A percentile compares a stretch with the other conserved stretches of the same genome.
Conservation (phyloP, 2,329 filamentous ascomycete species). For the Pseudogymnoascus sp. region DNA sequence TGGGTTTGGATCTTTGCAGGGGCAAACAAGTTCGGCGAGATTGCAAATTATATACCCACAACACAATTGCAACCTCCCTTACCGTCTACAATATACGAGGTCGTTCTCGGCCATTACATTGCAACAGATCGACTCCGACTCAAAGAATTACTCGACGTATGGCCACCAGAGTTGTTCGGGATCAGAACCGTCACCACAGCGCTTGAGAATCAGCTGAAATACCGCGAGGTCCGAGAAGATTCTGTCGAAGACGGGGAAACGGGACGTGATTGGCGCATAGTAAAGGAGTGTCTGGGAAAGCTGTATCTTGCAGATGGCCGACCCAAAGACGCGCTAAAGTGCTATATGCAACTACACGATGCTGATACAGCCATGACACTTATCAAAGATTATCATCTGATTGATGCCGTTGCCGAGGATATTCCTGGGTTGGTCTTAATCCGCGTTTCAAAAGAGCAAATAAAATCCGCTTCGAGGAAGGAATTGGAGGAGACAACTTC, state of each 20-base stretch:
- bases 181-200: constrained; percentile 67
- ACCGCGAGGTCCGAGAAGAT: constrained; percentile 66
- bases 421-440: constrained; percentile 83
- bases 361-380: constrained; percentile 81
- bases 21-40: constrained; percentile 80
- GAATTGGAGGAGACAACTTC: constrained; percentile 75
- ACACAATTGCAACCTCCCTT: constrained; percentile 72
- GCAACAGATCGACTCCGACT: constrained; percentile 68
- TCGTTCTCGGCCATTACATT: constrained; percentile 84
- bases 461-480: constrained; percentile 54
- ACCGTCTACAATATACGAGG: constrained; percentile 76
- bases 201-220: constrained; percentile 75
- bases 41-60: constrained; percentile 74
- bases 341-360: constrained; percentile 86
- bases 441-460: constrained; percentile 66
- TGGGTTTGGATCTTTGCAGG: constrained; percentile 92
- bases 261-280: constrained; percentile 77
- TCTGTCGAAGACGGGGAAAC: constrained; percentile 65
- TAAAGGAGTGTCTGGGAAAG: constrained; percentile 80
- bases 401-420: constrained; percentile 82
- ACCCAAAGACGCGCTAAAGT: constrained; percentile 75
- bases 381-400: constrained; percentile 82
- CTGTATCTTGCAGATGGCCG: constrained; percentile 77
- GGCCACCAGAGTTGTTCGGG: constrained; percentile 80
- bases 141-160: constrained; percentile 70